Evolutionary conservation across 495 filamentous ascomycete genomes (phyloP).

Genomic region (Darksidea phi): DNA sequence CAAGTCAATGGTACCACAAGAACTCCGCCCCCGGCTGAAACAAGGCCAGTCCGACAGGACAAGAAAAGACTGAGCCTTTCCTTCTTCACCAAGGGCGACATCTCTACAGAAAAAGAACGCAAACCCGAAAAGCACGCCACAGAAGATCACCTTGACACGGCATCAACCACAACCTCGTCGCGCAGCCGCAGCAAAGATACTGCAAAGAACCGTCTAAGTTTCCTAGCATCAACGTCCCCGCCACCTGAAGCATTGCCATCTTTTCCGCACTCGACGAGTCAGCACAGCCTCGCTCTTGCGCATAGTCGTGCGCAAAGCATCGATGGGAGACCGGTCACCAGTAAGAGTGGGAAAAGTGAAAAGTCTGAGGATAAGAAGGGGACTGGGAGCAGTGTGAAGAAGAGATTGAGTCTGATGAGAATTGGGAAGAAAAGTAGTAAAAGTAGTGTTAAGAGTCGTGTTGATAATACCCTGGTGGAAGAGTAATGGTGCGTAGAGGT

Average conservation of each 20-base stretch:
- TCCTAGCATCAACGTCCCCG: constrained; percentile 13
- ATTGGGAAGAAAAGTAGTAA: constrained; percentile 66
- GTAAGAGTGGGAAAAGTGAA: constrained; percentile 38
- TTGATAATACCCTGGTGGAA: constrained; percentile 36
- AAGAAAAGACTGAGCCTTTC: constrained; percentile 40
- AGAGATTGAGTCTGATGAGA: constrained; percentile 66
- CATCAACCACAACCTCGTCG: constrained; percentile 22
- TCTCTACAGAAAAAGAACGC: constrained; percentile 7
- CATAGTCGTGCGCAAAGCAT: constrained; percentile 25
- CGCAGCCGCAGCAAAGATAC: constrained; percentile 30
- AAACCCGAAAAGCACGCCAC: constrained; percentile 22
- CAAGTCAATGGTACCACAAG: constrained; percentile 22
- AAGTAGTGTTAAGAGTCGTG: constrained; percentile 32
- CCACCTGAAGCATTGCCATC: constrained; percentile 8
- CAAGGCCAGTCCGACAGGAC: constrained; percentile 30
- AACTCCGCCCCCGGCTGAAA: constrained; percentile 13
- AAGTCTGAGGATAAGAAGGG: constrained; percentile 27
- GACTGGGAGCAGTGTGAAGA: constrained; percentile 60
- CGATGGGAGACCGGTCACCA: constrained; percentile 40
- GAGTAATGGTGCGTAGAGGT: constrained; percentile 19
- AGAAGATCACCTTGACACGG: constrained; percentile 17
- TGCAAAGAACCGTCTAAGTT: constrained; percentile 20
- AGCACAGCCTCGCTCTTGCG: constrained; percentile 6
- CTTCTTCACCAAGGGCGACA: constrained; percentile 36
- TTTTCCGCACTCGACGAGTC: constrained; percentile 4